Evolutionary conservation across 139 green algal genomes (phyloP).

Genomic region (Tetraselmis chui): DNA sequence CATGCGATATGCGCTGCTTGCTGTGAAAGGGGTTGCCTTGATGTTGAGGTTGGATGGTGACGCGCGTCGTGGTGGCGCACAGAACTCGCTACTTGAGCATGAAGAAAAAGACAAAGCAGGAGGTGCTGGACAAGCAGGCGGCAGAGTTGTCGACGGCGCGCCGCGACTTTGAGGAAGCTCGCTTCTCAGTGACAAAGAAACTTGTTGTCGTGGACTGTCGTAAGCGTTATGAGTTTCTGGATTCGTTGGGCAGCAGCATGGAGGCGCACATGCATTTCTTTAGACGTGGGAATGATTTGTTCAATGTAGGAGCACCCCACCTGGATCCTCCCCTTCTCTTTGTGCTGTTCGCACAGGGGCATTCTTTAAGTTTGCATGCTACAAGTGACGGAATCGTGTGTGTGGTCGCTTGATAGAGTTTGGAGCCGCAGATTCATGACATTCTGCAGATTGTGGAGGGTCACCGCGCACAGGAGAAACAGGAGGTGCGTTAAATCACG

Average conservation of each 20-base stretch:
- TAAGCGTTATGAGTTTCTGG: constrained; percentile 54
- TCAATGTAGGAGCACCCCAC: not conserved
- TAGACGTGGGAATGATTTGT: constrained; percentile 31
- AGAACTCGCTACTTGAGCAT: not conserved
- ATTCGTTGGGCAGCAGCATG: constrained; percentile 39
- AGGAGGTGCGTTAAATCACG: no score
- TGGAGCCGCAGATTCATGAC: constrained; percentile 37
- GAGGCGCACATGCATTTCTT: constrained; percentile 58
- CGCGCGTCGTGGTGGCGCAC: no score
- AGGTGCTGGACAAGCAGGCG: not conserved
- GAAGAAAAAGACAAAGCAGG: not conserved
- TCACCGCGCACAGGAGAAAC: constrained; percentile 12
- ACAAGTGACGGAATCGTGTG: no score
- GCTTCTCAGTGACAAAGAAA: constrained; percentile 45
- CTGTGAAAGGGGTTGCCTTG: no score
- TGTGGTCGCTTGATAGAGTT: no score
- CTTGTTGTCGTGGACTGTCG: constrained; percentile 37
- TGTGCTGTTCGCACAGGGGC: no score
- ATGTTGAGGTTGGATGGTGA: no score
- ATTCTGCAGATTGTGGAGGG: constrained; percentile 20
- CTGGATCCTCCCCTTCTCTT: no score
- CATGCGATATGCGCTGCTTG: no score
- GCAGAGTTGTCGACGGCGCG: constrained; percentile 32
- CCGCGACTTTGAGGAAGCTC: constrained; percentile 40
- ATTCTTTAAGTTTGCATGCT: no score